Evolutionary conservation across 2,329 filamentous ascomycete species (phyloP).

Genomic region (Fusarium nygamai): DNA sequence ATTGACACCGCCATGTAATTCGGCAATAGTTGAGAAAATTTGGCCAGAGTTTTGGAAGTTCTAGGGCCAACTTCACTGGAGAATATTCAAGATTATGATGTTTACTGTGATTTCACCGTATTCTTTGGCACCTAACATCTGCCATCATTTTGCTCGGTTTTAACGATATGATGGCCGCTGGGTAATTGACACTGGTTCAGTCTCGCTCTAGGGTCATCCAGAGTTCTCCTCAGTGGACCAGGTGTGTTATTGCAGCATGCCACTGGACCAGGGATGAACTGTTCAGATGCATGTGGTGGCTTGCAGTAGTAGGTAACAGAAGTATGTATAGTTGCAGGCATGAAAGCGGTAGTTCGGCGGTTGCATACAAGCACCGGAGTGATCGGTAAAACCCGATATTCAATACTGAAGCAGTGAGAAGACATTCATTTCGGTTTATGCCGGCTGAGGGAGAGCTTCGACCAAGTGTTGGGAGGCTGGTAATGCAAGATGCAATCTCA

Average conservation of each 20-base stretch:
- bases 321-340: slow-evolving; percentile 2
- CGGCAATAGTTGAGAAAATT: not conserved
- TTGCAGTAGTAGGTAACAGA: slow-evolving; percentile 36
- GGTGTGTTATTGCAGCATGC: slow-evolving; percentile 15
- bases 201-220: not conserved
- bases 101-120: not conserved
- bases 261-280: slow-evolving; percentile 18
- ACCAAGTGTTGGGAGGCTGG: slow-evolving; percentile 8
- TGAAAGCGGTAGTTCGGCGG: slow-evolving; percentile 10
- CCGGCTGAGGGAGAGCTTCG: slow-evolving; percentile 23
- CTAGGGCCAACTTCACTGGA: not conserved
- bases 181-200: not conserved
- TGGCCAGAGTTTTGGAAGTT: not conserved
- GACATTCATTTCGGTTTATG: slow-evolving; percentile 15
- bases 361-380: slow-evolving; percentile 11
- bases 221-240: not conserved
- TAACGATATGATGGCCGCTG: not conserved
- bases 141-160: not conserved
- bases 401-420: not conserved
- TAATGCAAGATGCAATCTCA: slow-evolving; percentile 28
- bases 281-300: slow-evolving; percentile 27
- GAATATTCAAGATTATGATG: not conserved
- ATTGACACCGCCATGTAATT: not conserved
- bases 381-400: slow-evolving; percentile 18
- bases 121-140: not conserved